Conservation (phyloP, 306 rosid species). For the Prunus fruticosa region DNA sequence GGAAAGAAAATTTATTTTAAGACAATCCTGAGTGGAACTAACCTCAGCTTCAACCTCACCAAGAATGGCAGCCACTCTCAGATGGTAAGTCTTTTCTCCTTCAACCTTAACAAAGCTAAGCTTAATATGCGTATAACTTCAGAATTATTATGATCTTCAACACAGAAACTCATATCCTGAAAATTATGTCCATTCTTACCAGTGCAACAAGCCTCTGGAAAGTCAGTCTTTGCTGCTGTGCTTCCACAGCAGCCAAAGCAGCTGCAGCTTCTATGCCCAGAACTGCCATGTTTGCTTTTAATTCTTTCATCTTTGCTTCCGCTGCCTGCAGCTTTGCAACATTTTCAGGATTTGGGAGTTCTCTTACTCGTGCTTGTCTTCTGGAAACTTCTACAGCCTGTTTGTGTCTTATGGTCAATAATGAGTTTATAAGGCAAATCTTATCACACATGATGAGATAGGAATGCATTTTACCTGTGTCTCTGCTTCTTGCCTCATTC, state of each 20-base stretch:
- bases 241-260: constrained; percentile 91
- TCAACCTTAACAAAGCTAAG: constrained; percentile 62
- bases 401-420: constrained; percentile 33
- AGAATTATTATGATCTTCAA: constrained; percentile 18
- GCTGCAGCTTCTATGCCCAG: constrained; percentile 93
- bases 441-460: constrained; percentile 1
- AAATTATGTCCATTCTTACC: constrained; percentile 50
- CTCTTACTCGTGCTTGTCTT: constrained; percentile 80
- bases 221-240: constrained; percentile 93
- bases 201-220: constrained; percentile 98
- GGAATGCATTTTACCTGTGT: constrained; percentile 42
- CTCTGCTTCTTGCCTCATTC: constrained; percentile 98
- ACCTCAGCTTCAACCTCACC: constrained; percentile 97
- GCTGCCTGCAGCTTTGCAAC: constrained; percentile 90
- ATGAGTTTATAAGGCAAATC: constrained; percentile 14
- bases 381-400: constrained; percentile 77
- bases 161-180: constrained; percentile 6
- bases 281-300: constrained; percentile 88
- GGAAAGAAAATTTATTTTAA: constrained; percentile 15
- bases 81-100: constrained; percentile 84
- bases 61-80: constrained; percentile 85
- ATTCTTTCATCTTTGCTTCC: constrained; percentile 82
- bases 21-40: constrained; percentile 33
- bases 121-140: constrained; percentile 17
- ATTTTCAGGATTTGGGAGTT: constrained; percentile 68